Conservation (phyloP, 2,329 filamentous ascomycete species). For the Paecilomyces variotii region DNA sequence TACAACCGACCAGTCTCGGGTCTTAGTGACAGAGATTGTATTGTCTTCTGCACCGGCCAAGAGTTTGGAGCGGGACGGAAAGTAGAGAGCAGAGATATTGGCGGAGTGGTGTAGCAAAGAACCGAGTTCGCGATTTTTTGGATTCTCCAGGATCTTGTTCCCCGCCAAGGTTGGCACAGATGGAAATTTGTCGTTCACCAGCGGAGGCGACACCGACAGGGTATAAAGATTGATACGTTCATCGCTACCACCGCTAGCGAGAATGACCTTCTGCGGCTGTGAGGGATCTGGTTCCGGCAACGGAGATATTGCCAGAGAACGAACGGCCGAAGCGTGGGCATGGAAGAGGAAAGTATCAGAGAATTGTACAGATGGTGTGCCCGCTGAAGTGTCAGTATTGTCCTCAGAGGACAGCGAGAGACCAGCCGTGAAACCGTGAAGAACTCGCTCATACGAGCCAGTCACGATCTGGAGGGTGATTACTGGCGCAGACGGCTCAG, state of each 20-base stretch:
- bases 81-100: slow-evolving; percentile 69
- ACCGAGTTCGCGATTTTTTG: slow-evolving; percentile 80
- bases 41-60: slow-evolving; percentile 86
- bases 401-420: slow-evolving; percentile 38
- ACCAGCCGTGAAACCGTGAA: slow-evolving; percentile 82
- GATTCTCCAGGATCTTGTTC: slow-evolving; percentile 72
- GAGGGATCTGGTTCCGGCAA: slow-evolving; percentile 49
- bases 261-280: slow-evolving; percentile 70
- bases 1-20: slow-evolving; percentile 81
- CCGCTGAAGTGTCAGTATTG: slow-evolving; percentile 13
- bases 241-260: slow-evolving; percentile 87
- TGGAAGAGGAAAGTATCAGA: slow-evolving; percentile 93
- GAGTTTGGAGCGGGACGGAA: slow-evolving; percentile 80
- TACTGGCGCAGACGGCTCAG: slow-evolving; percentile 18
- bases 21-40: slow-evolving; percentile 77
- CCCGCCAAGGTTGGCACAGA: slow-evolving; percentile 60
- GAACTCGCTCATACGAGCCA: slow-evolving; percentile 86
- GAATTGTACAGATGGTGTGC: slow-evolving; percentile 51
- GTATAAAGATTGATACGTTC: slow-evolving; percentile 93
- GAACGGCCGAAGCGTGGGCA: slow-evolving; percentile 82
- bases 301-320: slow-evolving; percentile 78
- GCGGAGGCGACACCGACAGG: slow-evolving; percentile 63
- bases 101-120: slow-evolving; percentile 79
- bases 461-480: slow-evolving; percentile 79
- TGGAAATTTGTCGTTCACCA: slow-evolving; percentile 46